Evolutionary conservation across 306 rosid genomes (phyloP).

Genomic region (Dicorynia guianensis): DNA sequence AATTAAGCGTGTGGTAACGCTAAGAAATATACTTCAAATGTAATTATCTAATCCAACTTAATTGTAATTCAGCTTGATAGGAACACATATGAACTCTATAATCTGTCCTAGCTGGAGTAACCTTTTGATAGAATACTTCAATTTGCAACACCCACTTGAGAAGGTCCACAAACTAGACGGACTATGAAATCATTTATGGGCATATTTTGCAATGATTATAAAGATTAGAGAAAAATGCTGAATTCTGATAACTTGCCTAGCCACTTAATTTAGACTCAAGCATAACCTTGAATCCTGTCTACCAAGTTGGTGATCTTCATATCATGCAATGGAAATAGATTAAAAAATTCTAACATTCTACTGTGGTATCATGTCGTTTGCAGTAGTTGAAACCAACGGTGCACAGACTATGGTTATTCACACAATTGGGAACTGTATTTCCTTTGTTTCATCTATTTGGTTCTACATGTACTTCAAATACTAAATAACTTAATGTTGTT

Average conservation of each 20-base stretch:
- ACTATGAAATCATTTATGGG: background rate
- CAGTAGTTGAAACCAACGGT: background rate
- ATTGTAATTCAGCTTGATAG: background rate
- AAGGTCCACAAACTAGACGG: background rate
- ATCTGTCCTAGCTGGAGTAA: too few relatives aligned
- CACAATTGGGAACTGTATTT: background rate
- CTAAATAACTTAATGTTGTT: background rate
- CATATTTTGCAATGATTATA: background rate
- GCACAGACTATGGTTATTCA: background rate
- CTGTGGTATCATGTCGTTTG: background rate
- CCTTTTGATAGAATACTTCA: constrained; percentile 2
- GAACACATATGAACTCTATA: background rate
- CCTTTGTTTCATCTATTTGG: constrained; percentile 6
- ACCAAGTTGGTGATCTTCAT: background rate
- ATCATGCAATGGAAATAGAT: background rate
- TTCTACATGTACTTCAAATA: background rate
- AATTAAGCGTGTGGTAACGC: constrained; percentile 1
- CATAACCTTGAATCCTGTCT: background rate
- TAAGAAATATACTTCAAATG: background rate
- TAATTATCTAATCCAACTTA: constrained; percentile 17
- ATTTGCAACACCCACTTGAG: constrained; percentile 9
- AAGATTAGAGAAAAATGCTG: background rate
- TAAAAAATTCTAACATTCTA: constrained; percentile 20
- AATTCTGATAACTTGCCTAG: constrained; percentile 15
- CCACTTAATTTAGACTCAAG: background rate